Percentiles rank a stretch among this genome's conserved stretches.
These are phyloP conservation scores for Acarospora socialis DNA, from an alignment of 2,329 filamentous ascomycete species.

Conservation along the genomic window DNA sequence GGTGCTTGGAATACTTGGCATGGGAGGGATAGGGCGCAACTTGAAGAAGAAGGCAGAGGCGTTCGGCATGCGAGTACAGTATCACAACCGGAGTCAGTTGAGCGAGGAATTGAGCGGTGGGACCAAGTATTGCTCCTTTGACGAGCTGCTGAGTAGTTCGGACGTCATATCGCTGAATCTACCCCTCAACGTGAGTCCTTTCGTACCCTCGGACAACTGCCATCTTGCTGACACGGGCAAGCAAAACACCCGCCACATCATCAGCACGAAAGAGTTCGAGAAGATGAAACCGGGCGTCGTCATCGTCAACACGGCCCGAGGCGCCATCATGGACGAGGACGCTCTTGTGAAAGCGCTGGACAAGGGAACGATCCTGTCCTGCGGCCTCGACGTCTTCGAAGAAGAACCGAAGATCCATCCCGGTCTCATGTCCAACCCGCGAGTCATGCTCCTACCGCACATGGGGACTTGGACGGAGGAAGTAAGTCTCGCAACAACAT, in stretches of 20 bases:
- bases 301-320: constrained; percentile 70
- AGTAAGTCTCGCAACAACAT: not conserved
- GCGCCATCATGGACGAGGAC: constrained; percentile 67
- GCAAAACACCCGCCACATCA: constrained; percentile 59
- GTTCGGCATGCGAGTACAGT: constrained; percentile 63
- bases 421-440: constrained; percentile 53
- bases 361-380: constrained; percentile 53
- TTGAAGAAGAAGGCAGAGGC: constrained; percentile 58
- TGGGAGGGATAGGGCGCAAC: constrained; percentile 74
- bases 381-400: constrained; percentile 70
- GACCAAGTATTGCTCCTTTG: constrained; percentile 57
- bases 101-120: constrained; percentile 40
- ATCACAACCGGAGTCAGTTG: constrained; percentile 56
- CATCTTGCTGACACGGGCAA: constrained; percentile 14
- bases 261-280: constrained; percentile 54
- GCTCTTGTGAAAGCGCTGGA: constrained; percentile 63
- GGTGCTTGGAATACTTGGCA: constrained; percentile 64
- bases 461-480: constrained; percentile 64
- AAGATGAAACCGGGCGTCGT: constrained; percentile 67
- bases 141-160: constrained; percentile 52
- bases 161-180: constrained; percentile 72
- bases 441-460: constrained; percentile 65
- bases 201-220: constrained; percentile 2
- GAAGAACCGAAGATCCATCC: constrained; percentile 65
- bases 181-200: constrained; percentile 56